phyloP scores from a whole-genome alignment of 1,139 yeast species.

The Candida sp. region DNA sequence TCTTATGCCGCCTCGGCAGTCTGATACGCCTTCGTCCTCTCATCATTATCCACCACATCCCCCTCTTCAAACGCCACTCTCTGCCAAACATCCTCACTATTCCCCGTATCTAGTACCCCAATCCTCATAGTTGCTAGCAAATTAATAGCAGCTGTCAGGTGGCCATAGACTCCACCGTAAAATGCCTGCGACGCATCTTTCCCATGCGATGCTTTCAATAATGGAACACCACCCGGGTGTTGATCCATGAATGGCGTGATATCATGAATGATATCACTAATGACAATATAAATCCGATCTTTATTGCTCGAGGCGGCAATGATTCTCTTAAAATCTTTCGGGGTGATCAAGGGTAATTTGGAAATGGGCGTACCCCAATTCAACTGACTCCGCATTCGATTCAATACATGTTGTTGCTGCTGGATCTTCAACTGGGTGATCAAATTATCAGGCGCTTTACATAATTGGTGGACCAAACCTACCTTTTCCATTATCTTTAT shows the following conservation, averaged over 20 bases:
- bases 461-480: conserved; percentile 36
- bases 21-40: conserved; percentile 22
- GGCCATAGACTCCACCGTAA: conserved; percentile 73
- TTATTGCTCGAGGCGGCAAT: conserved; percentile 32
- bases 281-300: conserved; percentile 40
- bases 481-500: conserved; percentile 36
- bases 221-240: conserved; percentile 69
- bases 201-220: conserved; percentile 61
- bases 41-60: conserved; percentile 23
- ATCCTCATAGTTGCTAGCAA: conserved; percentile 73
- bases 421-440: conserved; percentile 57
- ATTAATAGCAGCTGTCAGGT: conserved; percentile 71
- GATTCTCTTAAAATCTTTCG: conserved; percentile 47
- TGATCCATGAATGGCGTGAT: conserved; percentile 70
- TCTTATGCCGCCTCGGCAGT: conserved; percentile 51
- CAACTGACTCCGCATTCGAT: conserved; percentile 55
- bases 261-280: conserved; percentile 63
- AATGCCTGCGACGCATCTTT: conserved; percentile 72
- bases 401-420: conserved; percentile 61
- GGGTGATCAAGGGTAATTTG: conserved; percentile 51
- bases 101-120: conserved; percentile 73
- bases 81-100: conserved; percentile 83
- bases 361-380: conserved; percentile 81
- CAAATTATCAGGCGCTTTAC: conserved; percentile 43
- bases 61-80: conserved; percentile 43